Evolutionary conservation across 2,329 filamentous ascomycete genomes (phyloP).

Genomic region (Alternaria alternata): DNA sequence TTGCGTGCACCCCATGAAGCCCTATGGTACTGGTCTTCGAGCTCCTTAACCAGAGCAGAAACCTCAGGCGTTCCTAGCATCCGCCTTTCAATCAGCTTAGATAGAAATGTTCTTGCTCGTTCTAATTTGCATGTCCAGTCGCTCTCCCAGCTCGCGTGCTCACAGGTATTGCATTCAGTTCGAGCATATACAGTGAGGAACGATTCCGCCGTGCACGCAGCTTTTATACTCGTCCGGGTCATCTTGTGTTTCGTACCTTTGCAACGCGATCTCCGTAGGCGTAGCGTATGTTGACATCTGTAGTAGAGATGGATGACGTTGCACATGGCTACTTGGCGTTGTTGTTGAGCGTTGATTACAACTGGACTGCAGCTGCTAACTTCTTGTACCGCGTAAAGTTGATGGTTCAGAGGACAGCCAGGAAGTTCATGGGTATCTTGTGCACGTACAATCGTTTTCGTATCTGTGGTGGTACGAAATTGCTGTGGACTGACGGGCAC

Average conservation of each 20-base stretch:
- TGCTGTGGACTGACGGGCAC: not conserved
- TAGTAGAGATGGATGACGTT: conserved; percentile 45
- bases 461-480: not conserved
- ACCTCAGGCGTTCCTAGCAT: conserved; percentile 18
- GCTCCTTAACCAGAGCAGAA: conserved; percentile 12
- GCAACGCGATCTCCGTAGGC: conserved; percentile 44
- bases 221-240: conserved; percentile 14
- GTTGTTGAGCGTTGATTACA: too few relatives aligned
- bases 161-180: conserved; percentile 33
- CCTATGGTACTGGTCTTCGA: conserved; percentile 16
- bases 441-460: not conserved
- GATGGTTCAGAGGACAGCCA: too few relatives aligned
- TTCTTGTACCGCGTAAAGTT: too few relatives aligned
- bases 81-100: conserved; percentile 1
- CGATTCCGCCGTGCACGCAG: conserved; percentile 38
- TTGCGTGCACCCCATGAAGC: conserved; percentile 26
- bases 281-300: conserved; percentile 41
- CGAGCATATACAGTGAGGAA: conserved; percentile 31
- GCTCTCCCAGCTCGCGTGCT: conserved; percentile 27
- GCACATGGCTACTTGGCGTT: conserved; percentile 45
- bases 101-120: conserved; percentile 23
- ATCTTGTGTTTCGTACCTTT: conserved; percentile 42
- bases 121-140: conserved; percentile 24
- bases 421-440: too few relatives aligned
- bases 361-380: too few relatives aligned